Evolutionary conservation across 148 eudicot species (phyloP), one percentile per base, ranked within the genome.

Genomic region (Persicaria tinctoria): DNA sequence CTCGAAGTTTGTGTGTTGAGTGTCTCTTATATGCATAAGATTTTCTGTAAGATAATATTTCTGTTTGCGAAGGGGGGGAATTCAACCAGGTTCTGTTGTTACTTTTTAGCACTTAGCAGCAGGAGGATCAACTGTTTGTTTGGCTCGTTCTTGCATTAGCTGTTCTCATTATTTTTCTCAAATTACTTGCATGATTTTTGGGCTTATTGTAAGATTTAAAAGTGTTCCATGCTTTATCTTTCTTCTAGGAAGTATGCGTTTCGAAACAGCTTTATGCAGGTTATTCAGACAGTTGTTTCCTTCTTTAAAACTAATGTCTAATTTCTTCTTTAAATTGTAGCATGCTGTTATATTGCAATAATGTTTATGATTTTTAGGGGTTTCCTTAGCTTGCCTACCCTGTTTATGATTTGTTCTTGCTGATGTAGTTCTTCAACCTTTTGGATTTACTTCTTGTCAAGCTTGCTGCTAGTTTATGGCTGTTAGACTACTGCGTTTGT

Each of bases 51-150:
- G 68, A 62, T 32, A 62, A 32, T 16, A 27, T 63, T 27, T 63
- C 16, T 11, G 68, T 63, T 14, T 11, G 68, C 68, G 32, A 63
- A 10, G 11, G 46, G 5, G n/a, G 70, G 38, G 16, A 66, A 66
- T 66, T 27, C 68, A 27, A 60, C 68, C 68, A 60, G 44, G 68
- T 27, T 60, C 64, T 59, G 18, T 10, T 60, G 44, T 60, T 60
- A 32, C 41, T 32, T 32, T 1, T 32, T 1, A 32, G 41, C 41
- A 2, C 41, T 32, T 32, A 27, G 44, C 68, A 60, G 68, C 41
- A 57, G 27, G 68, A 27, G 68, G 41, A 20, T 57, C 32, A 18
- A 57, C 10, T 57, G 9, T 57, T 57, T 8, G 8, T 27, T 11
- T 60, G 10, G 68, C 68, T 60, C 20, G 68, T 41, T 60, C 44